Conservation (phyloP, 345 rosid species). For the Murraya paniculata region DNA sequence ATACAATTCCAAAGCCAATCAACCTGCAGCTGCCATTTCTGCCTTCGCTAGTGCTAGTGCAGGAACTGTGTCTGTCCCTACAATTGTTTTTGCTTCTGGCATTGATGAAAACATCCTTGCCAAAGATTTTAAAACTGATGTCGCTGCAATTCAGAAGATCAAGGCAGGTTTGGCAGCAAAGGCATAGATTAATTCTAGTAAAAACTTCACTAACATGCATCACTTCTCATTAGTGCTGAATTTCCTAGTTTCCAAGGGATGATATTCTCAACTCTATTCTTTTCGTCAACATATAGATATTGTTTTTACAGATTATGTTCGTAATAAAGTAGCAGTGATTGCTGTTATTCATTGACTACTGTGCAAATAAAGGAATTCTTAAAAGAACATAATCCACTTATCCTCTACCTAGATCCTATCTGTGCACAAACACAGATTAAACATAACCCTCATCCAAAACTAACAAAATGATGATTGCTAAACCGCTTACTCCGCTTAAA, state of each 20-base stretch:
- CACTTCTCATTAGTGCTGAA: neutral
- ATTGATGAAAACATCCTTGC: constrained; percentile 16
- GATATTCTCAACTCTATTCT: neutral
- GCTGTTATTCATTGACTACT: neutral
- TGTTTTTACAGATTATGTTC: too few species aligned
- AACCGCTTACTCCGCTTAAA: neutral
- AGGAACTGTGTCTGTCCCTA: constrained; percentile 16
- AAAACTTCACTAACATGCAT: neutral
- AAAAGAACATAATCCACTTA: neutral
- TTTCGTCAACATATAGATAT: neutral
- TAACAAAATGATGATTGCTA: too few species aligned
- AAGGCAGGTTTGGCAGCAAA: neutral
- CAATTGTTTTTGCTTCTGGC: constrained; percentile 15
- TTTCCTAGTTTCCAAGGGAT: neutral
- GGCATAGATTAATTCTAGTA: neutral
- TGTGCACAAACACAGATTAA: neutral
- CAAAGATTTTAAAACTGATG: constrained; percentile 20
- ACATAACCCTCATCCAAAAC: neutral
- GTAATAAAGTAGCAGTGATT: neutral
- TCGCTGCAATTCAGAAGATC: neutral
- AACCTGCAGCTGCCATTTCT: constrained; percentile 2
- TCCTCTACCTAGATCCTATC: neutral
- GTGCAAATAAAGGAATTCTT: neutral
- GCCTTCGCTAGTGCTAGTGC: constrained; percentile 20
- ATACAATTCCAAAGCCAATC: neutral